These are phyloP conservation scores for Agapanthus africanus DNA, from an alignment of 106 monocot species.

Conservation along the genomic window DNA sequence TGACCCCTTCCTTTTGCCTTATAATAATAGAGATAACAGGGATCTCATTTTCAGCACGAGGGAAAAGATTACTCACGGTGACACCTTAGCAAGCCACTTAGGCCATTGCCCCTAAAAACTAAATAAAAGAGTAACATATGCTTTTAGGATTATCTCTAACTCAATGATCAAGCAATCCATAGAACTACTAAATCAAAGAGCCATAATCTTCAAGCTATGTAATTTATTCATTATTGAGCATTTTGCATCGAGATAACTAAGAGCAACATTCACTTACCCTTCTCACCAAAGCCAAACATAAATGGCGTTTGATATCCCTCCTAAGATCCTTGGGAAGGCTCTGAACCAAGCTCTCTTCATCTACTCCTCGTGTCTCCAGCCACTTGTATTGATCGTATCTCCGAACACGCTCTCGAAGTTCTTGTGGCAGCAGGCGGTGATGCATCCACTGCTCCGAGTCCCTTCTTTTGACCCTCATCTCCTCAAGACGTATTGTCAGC, in stretches of 20 bases:
- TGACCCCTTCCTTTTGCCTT: too few relatives aligned
- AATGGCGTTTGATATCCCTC: constrained; percentile 77
- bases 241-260: neutral
- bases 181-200: too few relatives aligned
- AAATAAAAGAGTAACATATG: neutral
- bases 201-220: too few relatives aligned
- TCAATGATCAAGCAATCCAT: neutral
- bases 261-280: constrained; percentile 23
- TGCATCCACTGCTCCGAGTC: constrained; percentile 99
- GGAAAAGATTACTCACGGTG: too few relatives aligned
- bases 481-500: constrained; percentile 62
- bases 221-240: neutral
- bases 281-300: constrained; percentile 58
- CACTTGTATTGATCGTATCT: constrained; percentile 94
- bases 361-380: constrained; percentile 88
- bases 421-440: constrained; percentile 73
- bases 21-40: too few relatives aligned
- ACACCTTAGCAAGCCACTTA: too few relatives aligned
- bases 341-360: constrained; percentile 74
- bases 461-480: constrained; percentile 84
- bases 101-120: neutral
- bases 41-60: too few relatives aligned
- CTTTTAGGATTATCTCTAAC: neutral
- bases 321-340: constrained; percentile 67
- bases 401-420: constrained; percentile 77